These are phyloP conservation scores for Herpomyces periplanetae DNA, from an alignment of 2,329 filamentous ascomycete species.

Conservation along the genomic window DNA sequence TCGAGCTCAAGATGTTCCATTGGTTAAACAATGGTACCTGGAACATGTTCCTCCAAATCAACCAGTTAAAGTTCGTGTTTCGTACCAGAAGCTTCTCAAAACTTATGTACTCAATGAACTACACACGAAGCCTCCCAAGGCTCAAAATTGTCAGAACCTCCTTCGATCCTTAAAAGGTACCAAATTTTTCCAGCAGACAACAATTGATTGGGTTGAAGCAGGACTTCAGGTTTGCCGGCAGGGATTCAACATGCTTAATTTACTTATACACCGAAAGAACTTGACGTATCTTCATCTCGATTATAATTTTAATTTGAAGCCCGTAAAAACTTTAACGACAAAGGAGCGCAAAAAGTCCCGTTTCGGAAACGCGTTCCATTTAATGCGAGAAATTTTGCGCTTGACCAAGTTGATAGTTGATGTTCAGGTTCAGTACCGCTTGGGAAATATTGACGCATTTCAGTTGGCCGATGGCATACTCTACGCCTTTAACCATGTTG, in stretches of 20 bases:
- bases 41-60: slow-evolving; percentile 71
- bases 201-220: slow-evolving; percentile 95
- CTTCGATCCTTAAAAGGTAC: slow-evolving; percentile 66
- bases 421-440: slow-evolving; percentile 79
- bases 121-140: slow-evolving; percentile 79
- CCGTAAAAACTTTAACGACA: slow-evolving; percentile 86
- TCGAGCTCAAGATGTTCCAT: slow-evolving; percentile 68
- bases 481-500: slow-evolving; percentile 98
- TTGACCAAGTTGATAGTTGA: slow-evolving; percentile 92
- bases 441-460: slow-evolving; percentile 95
- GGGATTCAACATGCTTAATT: slow-evolving; percentile 95
- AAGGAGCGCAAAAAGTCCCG: slow-evolving; percentile 98
- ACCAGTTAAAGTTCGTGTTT: slow-evolving; percentile 84
- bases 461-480: slow-evolving; percentile 89
- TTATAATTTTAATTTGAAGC: slow-evolving; percentile 98
- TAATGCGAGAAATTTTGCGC: slow-evolving; percentile 89
- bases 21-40: slow-evolving; percentile 94
- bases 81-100: slow-evolving; percentile 89
- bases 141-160: slow-evolving; percentile 70
- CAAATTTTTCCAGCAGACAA: slow-evolving; percentile 98
- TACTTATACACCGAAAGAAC: slow-evolving; percentile 92
- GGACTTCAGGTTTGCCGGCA: slow-evolving; percentile 90
- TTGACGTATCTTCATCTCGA: slow-evolving; percentile 89
- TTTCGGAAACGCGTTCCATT: slow-evolving; percentile 91
- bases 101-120: slow-evolving; percentile 83